phyloP scores from a whole-genome alignment of 345 rosid genomes.

The Arabidopsis suecica region DNA sequence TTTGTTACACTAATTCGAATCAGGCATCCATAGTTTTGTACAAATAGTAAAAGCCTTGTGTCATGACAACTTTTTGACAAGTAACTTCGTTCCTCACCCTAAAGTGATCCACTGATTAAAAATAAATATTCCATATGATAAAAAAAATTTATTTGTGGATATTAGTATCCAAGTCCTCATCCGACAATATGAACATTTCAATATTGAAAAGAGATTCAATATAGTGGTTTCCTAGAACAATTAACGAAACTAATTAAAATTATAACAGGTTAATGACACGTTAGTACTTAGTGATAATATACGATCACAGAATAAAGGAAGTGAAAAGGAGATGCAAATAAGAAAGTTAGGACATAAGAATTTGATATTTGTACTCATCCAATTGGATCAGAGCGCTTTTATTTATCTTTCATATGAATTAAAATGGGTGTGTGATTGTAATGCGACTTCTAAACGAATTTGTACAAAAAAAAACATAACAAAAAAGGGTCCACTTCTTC shows the following conservation, averaged over 20 bases:
- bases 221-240: neutral
- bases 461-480: conserved; percentile 17
- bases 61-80: neutral
- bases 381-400: conserved; percentile 38
- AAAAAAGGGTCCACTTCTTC: conserved; percentile 40
- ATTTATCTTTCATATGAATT: conserved; percentile 17
- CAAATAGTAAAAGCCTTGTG: neutral
- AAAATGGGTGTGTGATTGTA: conserved; percentile 31
- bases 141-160: neutral
- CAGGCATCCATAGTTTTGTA: neutral
- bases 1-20: neutral
- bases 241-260: conserved; percentile 14
- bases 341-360: conserved; percentile 27
- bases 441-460: conserved; percentile 40
- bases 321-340: conserved; percentile 19
- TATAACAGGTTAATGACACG: conserved; percentile 29
- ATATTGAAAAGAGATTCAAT: conserved; percentile 1
- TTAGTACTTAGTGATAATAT: neutral
- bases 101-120: conserved; percentile 1
- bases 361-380: conserved; percentile 36
- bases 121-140: neutral
- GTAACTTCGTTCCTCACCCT: neutral
- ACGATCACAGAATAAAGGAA: conserved; percentile 4
- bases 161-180: neutral
- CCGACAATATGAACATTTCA: conserved; percentile 10